Percentiles rank a stretch among this genome's conserved stretches.
Conservation (phyloP, 768 basidiomycete genomes). For the Suillus cothurnatus region DNA sequence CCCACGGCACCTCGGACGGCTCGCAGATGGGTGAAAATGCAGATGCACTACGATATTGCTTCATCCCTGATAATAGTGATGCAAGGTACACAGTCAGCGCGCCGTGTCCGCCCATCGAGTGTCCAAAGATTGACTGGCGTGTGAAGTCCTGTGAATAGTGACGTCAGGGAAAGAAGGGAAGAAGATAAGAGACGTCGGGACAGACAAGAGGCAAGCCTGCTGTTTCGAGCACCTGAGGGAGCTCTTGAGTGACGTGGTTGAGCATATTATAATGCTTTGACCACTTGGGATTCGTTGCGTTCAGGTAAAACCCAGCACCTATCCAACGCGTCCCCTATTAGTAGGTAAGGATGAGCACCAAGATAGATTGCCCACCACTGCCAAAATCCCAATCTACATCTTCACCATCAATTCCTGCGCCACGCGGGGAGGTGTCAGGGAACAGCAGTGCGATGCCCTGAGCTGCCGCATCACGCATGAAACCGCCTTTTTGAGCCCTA, state of each 20-base stretch:
- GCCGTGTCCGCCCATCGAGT: slow-evolving; percentile 98
- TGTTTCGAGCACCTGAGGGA: slow-evolving; percentile 76
- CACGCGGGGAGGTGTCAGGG: slow-evolving; percentile 95
- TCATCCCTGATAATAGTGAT: slow-evolving; percentile 51
- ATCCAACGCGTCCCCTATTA: background rate
- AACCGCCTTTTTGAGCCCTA: slow-evolving; percentile 92
- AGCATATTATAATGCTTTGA: slow-evolving; percentile 87
- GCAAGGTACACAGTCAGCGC: slow-evolving; percentile 89
- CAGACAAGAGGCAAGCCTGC: slow-evolving; percentile 78
- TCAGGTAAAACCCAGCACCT: slow-evolving; percentile 93
- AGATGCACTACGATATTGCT: slow-evolving; percentile 82
- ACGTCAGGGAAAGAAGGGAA: slow-evolving; percentile 2
- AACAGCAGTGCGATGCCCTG: slow-evolving; percentile 91
- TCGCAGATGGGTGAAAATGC: slow-evolving; percentile 89
- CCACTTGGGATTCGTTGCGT: slow-evolving; percentile 80
- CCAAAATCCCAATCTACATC: slow-evolving; percentile 89
- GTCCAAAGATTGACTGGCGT: slow-evolving; percentile 89
- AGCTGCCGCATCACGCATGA: slow-evolving; percentile 81
- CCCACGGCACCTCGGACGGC: slow-evolving; percentile 88
- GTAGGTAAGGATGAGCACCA: background rate
- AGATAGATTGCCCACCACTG: slow-evolving; percentile 49
- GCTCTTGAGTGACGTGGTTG: slow-evolving; percentile 78
- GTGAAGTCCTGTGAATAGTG: slow-evolving; percentile 63
- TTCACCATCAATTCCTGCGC: slow-evolving; percentile 85
- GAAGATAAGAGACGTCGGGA: slow-evolving; percentile 12